Percentiles rank a stretch among this genome's conserved stretches.
phyloP scores from a whole-genome alignment of 2,329 filamentous ascomycete species.

The Fusarium humuli region DNA sequence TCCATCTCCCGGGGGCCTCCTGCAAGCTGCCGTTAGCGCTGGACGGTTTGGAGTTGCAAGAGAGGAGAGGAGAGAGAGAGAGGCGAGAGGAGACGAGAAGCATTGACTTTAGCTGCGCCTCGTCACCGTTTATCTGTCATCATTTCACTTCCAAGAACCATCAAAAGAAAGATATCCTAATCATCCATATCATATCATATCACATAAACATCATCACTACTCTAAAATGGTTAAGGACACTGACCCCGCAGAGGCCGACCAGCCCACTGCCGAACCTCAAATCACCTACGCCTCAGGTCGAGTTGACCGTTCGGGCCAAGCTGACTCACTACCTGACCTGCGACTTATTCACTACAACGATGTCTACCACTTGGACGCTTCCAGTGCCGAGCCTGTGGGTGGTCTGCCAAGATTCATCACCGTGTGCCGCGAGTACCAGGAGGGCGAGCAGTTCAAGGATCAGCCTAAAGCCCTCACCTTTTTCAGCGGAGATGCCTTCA shows the following conservation, averaged over 20 bases:
- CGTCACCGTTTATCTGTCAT: conserved; percentile 34
- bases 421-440: conserved; percentile 79
- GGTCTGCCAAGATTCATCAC: conserved; percentile 85
- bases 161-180: neutral
- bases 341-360: conserved; percentile 93
- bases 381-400: conserved; percentile 83
- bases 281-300: conserved; percentile 45
- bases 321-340: conserved; percentile 68
- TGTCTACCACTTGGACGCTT: conserved; percentile 86
- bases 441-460: conserved; percentile 67
- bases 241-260: conserved; percentile 16
- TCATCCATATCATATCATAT: neutral
- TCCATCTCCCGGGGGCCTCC: conserved; percentile 9
- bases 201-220: neutral
- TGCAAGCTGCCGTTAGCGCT: conserved; percentile 41
- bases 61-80: conserved; percentile 20
- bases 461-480: conserved; percentile 78
- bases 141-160: conserved; percentile 12
- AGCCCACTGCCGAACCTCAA: conserved; percentile 46
- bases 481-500: conserved; percentile 94
- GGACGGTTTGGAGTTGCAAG: neutral
- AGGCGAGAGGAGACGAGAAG: conserved; percentile 3
- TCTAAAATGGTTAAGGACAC: conserved; percentile 38
- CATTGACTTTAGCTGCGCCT: conserved; percentile 33
- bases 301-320: conserved; percentile 29